These are phyloP conservation scores for Pseudonitzschia multistriata DNA, from an alignment of 108 stramenopile species.

Conservation along the genomic window DNA sequence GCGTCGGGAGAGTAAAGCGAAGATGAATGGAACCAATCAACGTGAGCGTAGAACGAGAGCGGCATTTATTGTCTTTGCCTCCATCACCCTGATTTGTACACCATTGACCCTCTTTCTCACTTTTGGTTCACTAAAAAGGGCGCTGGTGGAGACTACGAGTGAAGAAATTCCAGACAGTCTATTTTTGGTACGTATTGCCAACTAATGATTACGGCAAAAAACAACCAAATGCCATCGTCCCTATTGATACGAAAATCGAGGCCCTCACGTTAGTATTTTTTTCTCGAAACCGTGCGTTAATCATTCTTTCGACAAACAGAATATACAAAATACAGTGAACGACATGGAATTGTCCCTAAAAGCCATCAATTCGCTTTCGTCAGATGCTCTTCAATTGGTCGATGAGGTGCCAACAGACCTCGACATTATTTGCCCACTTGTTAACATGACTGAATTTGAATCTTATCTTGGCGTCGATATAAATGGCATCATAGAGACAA, in stretches of 20 bases:
- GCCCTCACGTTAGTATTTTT: no score
- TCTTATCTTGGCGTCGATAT: conserved; percentile 31
- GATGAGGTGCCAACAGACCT: conserved; percentile 10
- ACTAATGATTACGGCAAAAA: no score
- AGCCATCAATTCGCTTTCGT: conserved; percentile 20
- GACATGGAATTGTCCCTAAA: conserved; percentile 16
- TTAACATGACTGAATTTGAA: conserved; percentile 17
- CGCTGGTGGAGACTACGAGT: not conserved
- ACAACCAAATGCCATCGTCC: no score
- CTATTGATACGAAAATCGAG: no score
- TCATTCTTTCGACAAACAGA: not conserved
- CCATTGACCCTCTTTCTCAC: conserved; percentile 28
- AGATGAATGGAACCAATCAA: conserved; percentile 7
- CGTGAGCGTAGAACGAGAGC: conserved; percentile 32
- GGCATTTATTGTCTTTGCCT: conserved; percentile 29
- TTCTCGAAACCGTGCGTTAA: no score
- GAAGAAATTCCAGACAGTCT: conserved; percentile 9
- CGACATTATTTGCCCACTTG: conserved; percentile 31
- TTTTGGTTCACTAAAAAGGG: conserved; percentile 33
- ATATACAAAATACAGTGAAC: conserved; percentile 13
- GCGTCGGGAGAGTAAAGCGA: not conserved
- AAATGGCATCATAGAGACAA: conserved; percentile 7
- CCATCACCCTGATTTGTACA: conserved; percentile 32
- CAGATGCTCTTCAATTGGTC: conserved; percentile 12
- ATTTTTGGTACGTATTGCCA: conserved; percentile 24